Percentiles rank a stretch among this genome's conserved stretches.
These are phyloP conservation scores for Aureobasidium sp. DNA, from an alignment of 2,329 filamentous ascomycete genomes.

Conservation along the genomic window DNA sequence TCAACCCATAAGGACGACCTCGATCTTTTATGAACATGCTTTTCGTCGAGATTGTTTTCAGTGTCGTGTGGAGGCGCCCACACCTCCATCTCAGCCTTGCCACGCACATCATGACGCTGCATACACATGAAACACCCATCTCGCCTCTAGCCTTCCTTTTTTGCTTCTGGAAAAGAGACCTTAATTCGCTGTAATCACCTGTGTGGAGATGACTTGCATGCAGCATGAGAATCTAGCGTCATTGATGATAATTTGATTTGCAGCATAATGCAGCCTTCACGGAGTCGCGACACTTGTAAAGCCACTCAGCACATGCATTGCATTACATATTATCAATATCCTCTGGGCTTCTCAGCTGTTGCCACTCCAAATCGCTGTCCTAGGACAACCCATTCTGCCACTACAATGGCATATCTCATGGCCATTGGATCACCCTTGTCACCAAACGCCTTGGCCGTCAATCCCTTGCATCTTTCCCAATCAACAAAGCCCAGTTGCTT, in stretches of 20 bases:
- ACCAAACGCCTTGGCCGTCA: constrained; percentile 37
- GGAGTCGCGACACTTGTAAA: background rate
- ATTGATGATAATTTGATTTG: background rate
- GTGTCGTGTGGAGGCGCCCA: background rate
- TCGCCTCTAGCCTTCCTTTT: background rate
- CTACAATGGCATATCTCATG: constrained; percentile 34
- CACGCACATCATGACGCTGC: background rate
- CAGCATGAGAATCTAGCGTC: background rate
- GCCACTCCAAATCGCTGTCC: constrained; percentile 38
- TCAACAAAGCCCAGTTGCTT: constrained; percentile 26
- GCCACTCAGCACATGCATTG: background rate
- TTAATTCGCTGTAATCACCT: background rate
- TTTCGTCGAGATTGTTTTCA: too few relatives aligned
- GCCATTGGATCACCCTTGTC: constrained; percentile 24
- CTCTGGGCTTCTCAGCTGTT: constrained; percentile 23
- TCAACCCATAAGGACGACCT: too few relatives aligned
- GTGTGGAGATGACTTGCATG: background rate
- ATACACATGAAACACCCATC: constrained; percentile 3
- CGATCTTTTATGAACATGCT: too few relatives aligned
- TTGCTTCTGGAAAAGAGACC: background rate
- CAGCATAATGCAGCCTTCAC: background rate
- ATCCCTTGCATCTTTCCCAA: constrained; percentile 22
- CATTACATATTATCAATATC: constrained; percentile 2
- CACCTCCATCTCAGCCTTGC: background rate
- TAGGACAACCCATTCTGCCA: constrained; percentile 42